Base-by-base conservation (phyloP, 306 rosid genomes). In the Corylus heterophylla region DNA sequence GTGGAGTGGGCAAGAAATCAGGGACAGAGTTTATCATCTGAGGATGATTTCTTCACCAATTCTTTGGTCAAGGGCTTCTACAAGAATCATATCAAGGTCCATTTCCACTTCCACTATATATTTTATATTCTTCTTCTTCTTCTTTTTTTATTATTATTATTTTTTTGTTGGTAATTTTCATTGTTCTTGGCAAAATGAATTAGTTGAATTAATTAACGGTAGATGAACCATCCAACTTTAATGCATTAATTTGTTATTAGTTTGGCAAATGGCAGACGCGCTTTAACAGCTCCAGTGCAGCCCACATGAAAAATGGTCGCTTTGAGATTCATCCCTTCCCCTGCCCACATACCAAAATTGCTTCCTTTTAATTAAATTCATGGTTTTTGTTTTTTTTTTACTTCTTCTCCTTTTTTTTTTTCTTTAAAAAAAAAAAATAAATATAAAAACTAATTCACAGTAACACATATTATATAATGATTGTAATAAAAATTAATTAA, bases 1-100 rank as follows among this genome's bases (percentile, higher is more conserved):
- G 97, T 93, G 63, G 99, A 90, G 0, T 96, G 97, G 99, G 99
- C 96, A 54, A 89, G 89, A 78, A 88, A 48, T 81, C 88, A 90
- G 74, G 98, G 97, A 0, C 98, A 96, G 79, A 78, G 92, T 42
- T 25, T 91, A 6, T 39, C 89, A 13, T 88, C 99, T 7, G 92
- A 91, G 8, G 97, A 96, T 54, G 99, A 91, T 85, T 96, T 95
- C 82, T 95, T 77, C 86, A 83, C 97, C 52, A 95, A 95, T 73
- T 51, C 88, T 47, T 78, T 87, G 0, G 92, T 87, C 0, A 93
- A 90, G 80, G 94, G 88, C 17, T 91, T 78, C 84, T 96, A 86
- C 88, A 93, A 90, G 86, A 93, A 96, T 78, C 98, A 96, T 83
- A 76, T 93, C 80, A 93, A 85, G 91, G 99, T 90, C 80, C 31